Conservation (phyloP, 1,284 basidiomycete species). For the Trichosporon faecale region DNA sequence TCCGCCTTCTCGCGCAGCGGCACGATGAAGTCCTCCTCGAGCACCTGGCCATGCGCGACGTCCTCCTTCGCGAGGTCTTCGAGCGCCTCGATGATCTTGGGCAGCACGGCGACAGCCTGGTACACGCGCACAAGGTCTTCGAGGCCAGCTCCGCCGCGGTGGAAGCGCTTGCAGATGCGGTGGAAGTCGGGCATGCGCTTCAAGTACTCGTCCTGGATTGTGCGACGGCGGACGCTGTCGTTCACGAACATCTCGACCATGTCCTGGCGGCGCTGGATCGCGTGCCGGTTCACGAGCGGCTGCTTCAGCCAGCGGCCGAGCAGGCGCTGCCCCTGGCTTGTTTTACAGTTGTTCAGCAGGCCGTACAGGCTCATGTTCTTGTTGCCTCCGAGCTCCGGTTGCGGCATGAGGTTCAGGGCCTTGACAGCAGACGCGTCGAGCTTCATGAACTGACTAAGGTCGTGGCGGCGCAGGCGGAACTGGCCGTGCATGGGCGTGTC, state of each 20-base stretch:
- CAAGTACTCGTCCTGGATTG: slow-evolving; percentile 71
- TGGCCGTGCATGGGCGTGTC: slow-evolving; percentile 78
- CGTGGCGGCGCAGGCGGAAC: slow-evolving; percentile 79
- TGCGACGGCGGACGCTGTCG: slow-evolving; percentile 65
- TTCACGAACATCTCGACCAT: slow-evolving; percentile 84
- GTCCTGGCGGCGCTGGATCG: slow-evolving; percentile 80
- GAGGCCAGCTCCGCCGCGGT: slow-evolving; percentile 74
- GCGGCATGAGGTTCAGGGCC: slow-evolving; percentile 82
- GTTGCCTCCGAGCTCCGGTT: slow-evolving; percentile 58
- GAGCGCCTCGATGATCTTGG: slow-evolving; percentile 67
- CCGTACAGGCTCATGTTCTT: slow-evolving; percentile 87
- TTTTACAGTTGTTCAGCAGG: slow-evolving; percentile 91
- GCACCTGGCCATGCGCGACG: slow-evolving; percentile 56
- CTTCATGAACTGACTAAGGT: slow-evolving; percentile 91
- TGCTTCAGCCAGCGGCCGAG: slow-evolving; percentile 95
- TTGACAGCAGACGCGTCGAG: slow-evolving; percentile 91
- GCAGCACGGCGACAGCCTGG: slow-evolving; percentile 77
- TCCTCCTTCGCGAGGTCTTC: slow-evolving; percentile 49
- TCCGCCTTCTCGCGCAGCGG: slow-evolving; percentile 61
- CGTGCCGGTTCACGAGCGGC: slow-evolving; percentile 88
- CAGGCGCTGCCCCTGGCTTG: slow-evolving; percentile 87
- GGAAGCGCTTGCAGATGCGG: slow-evolving; percentile 88
- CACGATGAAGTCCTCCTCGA: slow-evolving; percentile 66
- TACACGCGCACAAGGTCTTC: slow-evolving; percentile 97
- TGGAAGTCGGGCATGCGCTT: slow-evolving; percentile 92